These are phyloP conservation scores for Cystobasidium onofrii DNA, from an alignment of 768 basidiomycete genomes.

Conservation along the genomic window DNA sequence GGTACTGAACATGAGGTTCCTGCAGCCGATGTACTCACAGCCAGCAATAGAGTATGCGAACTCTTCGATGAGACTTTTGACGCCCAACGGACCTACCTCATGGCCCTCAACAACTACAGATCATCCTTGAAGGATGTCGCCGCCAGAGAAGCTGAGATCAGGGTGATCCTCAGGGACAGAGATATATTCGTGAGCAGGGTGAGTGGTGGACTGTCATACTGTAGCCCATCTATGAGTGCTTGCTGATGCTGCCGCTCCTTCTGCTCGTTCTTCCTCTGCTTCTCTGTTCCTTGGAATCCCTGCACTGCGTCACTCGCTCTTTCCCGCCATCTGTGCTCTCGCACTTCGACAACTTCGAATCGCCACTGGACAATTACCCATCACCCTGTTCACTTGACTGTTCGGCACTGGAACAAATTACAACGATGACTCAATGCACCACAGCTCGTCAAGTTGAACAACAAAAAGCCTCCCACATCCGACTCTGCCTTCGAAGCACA, in stretches of 20 bases:
- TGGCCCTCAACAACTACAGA: conserved; percentile 38
- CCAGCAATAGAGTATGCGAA: conserved; percentile 28
- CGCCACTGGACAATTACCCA: not conserved
- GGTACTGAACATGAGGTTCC: not conserved
- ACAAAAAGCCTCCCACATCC: conserved; percentile 39
- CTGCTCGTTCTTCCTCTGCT: not conserved
- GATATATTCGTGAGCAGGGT: conserved; percentile 42
- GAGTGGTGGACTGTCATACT: too few relatives aligned
- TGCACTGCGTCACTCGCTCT: not conserved
- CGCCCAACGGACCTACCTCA: conserved; percentile 39
- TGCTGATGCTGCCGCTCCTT: too few relatives aligned
- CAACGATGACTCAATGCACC: not conserved
- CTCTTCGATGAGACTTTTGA: conserved; percentile 33
- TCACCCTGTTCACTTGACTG: not conserved
- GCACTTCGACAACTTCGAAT: not conserved
- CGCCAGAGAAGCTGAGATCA: conserved; percentile 38
- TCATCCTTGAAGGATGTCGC: conserved; percentile 40
- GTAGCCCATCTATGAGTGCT: too few relatives aligned
- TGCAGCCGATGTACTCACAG: conserved; percentile 26
- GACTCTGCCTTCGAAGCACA: conserved; percentile 31
- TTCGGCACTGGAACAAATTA: not conserved
- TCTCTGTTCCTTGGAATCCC: not conserved
- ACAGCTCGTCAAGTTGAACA: conserved; percentile 40
- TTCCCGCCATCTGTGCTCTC: not conserved
- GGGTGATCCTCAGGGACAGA: conserved; percentile 41